Conservation (phyloP, 257 asterid species). For the Echites panduratus region DNA sequence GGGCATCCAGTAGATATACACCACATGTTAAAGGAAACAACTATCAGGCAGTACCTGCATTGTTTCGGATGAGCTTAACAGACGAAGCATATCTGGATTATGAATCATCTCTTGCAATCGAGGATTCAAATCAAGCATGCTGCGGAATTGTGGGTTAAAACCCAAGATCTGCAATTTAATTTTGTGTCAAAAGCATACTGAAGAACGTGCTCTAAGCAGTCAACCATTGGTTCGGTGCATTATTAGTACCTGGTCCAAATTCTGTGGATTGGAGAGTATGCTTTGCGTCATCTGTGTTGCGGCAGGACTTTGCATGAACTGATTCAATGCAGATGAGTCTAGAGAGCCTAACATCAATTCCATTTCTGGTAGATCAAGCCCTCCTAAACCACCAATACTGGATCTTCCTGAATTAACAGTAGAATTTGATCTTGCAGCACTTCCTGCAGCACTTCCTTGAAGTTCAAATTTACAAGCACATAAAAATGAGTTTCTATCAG, state of each 20-base stretch:
- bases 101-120: constrained; percentile 61
- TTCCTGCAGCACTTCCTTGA: constrained; percentile 38
- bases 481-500: not conserved
- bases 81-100: constrained; percentile 51
- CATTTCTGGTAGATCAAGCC: constrained; percentile 40
- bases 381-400: constrained; percentile 46
- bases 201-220: not conserved
- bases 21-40: not conserved
- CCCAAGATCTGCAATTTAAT: constrained; percentile 38
- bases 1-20: not conserved
- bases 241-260: constrained; percentile 42
- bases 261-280: constrained; percentile 51
- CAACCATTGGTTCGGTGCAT: constrained; percentile 9
- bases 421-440: constrained; percentile 37
- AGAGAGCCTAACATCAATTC: constrained; percentile 27
- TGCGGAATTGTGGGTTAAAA: constrained; percentile 37
- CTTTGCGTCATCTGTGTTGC: constrained; percentile 52
- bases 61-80: constrained; percentile 42
- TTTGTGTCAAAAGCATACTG: constrained; percentile 7
- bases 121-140: constrained; percentile 50
- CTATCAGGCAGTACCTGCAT: constrained; percentile 36
- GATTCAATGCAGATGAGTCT: constrained; percentile 35
- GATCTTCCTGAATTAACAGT: constrained; percentile 35
- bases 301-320: constrained; percentile 49
- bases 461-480: constrained; percentile 12